Conservation (phyloP, 345 rosid genomes). For the Hibiscus tridactylites region DNA sequence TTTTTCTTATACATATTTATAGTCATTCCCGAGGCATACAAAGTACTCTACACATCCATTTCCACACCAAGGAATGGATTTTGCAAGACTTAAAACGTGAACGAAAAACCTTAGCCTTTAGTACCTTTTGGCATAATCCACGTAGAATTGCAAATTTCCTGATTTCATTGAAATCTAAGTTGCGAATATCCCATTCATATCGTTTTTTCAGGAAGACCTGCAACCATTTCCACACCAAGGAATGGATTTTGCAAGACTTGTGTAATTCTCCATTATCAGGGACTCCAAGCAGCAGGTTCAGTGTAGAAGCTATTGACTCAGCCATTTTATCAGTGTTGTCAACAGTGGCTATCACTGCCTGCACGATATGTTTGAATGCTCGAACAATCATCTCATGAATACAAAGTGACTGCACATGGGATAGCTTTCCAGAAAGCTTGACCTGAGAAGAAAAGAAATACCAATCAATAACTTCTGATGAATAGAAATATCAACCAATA, state of each 20-base stretch:
- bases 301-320: conserved; percentile 63
- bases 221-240: conserved; percentile 85
- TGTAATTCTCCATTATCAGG: conserved; percentile 42
- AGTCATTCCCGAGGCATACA: too few relatives aligned
- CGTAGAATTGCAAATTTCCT: too few relatives aligned
- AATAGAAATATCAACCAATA: conserved; percentile 18
- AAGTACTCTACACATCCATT: conserved; percentile 45
- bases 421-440: conserved; percentile 84
- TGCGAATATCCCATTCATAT: too few relatives aligned
- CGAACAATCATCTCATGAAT: conserved; percentile 96
- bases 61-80: conserved; percentile 70
- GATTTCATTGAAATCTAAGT: too few relatives aligned
- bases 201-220: conserved; percentile 1
- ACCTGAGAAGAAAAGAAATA: conserved; percentile 46
- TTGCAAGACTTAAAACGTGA: not conserved
- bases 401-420: conserved; percentile 94
- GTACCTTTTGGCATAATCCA: too few relatives aligned
- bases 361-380: conserved; percentile 86
- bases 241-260: conserved; percentile 43
- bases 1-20: not conserved
- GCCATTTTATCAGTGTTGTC: conserved; percentile 56
- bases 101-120: too few relatives aligned
- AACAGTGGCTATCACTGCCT: conserved; percentile 74
- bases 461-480: conserved; percentile 8
- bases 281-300: conserved; percentile 89